Evolutionary conservation across 169 alveolate species (phyloP), one percentile per base, ranked within the genome.

Genomic region (Cystoisospora suis): DNA sequence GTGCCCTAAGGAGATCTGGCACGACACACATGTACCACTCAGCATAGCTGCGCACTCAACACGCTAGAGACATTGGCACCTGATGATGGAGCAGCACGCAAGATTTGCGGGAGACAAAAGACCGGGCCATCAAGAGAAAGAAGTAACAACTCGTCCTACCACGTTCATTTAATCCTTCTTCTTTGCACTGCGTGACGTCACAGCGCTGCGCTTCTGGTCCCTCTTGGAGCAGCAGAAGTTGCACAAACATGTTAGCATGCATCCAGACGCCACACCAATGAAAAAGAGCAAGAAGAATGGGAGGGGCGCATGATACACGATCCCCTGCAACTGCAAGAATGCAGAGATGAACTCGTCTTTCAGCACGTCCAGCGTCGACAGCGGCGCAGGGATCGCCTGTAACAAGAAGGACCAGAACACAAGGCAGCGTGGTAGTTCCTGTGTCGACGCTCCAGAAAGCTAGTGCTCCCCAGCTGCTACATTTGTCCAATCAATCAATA

Each of bases 361-460:
- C 85, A 79, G 49, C 3, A 56, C 36, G 61, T 89, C 92, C 53
- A 77, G 58, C 59, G 81, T 77, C 0, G 92, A 58, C 44, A 89
- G 53, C 20, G 85, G 89, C 0, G 92, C 75, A 36, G 92, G 92
- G 80, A 89, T 89, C 12, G 88, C 77, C 92, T 89, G 92, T 27
- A 72, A 29, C 38, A 56, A 36, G 58, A 15, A 72, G 32, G 44
- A 23, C 7, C 40, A 29, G 7, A 70, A 23, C 45, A 70, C n/a
- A 15, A 5, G 36, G 81, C 15, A n/a, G n/a, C n/a, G n/a, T n/a
- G n/a, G n/a, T n/a, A n/a, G n/a, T n/a, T n/a, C n/a, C n/a, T n/a
- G n/a, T n/a, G n/a, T n/a, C n/a, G n/a, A n/a, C n/a, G n/a, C n/a
- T n/a, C n/a, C n/a, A n/a, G n/a, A n/a, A n/a, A n/a, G n/a, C n/a